phyloP scores from a whole-genome alignment of 108 stramenopile genomes.

The Seminavis robusta region DNA sequence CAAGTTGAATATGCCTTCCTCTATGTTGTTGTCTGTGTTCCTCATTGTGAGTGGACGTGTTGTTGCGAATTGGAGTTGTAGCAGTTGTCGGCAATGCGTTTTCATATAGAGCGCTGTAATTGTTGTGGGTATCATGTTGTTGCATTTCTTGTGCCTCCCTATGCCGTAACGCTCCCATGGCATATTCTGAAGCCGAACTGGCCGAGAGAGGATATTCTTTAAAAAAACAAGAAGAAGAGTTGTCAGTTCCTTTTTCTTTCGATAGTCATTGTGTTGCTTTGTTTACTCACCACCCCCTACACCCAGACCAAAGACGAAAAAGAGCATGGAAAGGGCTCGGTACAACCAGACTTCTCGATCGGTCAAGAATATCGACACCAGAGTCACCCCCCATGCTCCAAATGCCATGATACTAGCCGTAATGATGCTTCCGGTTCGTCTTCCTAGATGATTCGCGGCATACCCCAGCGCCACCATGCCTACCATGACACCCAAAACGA shows the following conservation, averaged over 20 bases:
- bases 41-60: not conserved
- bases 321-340: constrained; percentile 14
- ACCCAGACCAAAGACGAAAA: constrained; percentile 69
- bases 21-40: not conserved
- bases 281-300: too few species aligned
- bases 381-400: constrained; percentile 26
- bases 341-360: not conserved
- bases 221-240: too few species aligned
- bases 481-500: constrained; percentile 58
- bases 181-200: constrained; percentile 49
- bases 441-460: constrained; percentile 42
- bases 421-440: constrained; percentile 50
- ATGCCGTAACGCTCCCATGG: constrained; percentile 39
- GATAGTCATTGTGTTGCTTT: too few species aligned
- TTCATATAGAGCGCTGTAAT: not conserved
- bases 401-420: constrained; percentile 54
- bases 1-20: constrained; percentile 57
- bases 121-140: not conserved
- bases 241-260: too few species aligned
- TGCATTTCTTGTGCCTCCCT: not conserved
- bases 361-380: constrained; percentile 14
- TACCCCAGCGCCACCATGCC: constrained; percentile 63
- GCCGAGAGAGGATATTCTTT: constrained; percentile 75
- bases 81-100: too few species aligned
- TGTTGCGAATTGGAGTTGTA: too few species aligned